Evolutionary conservation across 371 early-diverging fungal genomes (phyloP).

Genomic region (Mucor lusitanicus): DNA sequence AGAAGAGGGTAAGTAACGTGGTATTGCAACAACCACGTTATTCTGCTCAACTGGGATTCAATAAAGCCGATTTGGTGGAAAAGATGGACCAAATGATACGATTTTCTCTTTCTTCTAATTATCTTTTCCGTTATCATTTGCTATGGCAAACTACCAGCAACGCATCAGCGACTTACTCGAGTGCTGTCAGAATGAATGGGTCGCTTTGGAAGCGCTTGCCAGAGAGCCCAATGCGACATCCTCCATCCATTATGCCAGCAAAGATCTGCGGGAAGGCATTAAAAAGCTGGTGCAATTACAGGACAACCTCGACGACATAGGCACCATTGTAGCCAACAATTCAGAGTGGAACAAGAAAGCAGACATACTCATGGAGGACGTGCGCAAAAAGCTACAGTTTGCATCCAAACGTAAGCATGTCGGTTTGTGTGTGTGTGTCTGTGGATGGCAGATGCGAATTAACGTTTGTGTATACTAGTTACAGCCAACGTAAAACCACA

Average conservation of each 20-base stretch:
- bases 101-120: neutral
- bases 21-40: neutral
- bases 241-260: slow-evolving; percentile 6
- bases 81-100: neutral
- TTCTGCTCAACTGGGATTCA: neutral
- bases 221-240: slow-evolving; percentile 14
- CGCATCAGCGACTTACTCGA: slow-evolving; percentile 14
- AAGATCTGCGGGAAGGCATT: slow-evolving; percentile 28
- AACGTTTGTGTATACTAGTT: slow-evolving; percentile 1
- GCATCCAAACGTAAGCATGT: slow-evolving; percentile 23
- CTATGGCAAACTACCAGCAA: slow-evolving; percentile 21
- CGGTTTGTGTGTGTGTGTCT: neutral
- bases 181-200: slow-evolving; percentile 22
- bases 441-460: neutral
- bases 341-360: slow-evolving; percentile 25
- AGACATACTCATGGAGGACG: slow-evolving; percentile 26
- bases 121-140: neutral
- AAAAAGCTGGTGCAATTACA: slow-evolving; percentile 29
- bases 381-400: slow-evolving; percentile 23
- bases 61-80: neutral
- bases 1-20: neutral
- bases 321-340: slow-evolving; percentile 9
- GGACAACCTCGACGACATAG: slow-evolving; percentile 29
- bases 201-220: slow-evolving; percentile 9
- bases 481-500: slow-evolving; percentile 15